Evolutionary conservation across 345 rosid genomes (phyloP).

Genomic region (Salix purpurea): DNA sequence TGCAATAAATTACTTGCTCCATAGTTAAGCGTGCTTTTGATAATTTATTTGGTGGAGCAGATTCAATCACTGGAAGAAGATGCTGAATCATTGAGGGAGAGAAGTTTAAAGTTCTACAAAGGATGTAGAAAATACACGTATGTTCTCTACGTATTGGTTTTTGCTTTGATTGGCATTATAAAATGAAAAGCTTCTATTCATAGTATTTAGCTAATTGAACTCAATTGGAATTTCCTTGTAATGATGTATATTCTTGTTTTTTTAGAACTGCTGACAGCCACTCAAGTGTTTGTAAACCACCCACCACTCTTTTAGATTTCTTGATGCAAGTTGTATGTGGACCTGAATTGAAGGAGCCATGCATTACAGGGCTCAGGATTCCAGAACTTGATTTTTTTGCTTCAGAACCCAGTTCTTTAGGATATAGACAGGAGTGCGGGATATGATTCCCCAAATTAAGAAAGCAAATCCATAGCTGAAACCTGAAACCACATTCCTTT

Average conservation of each 20-base stretch:
- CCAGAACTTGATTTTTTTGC: background rate
- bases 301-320: background rate
- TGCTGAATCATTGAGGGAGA: constrained; percentile 75
- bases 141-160: constrained; percentile 11
- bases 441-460: background rate
- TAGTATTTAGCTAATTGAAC: background rate
- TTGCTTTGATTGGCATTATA: background rate
- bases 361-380: background rate
- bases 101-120: constrained; percentile 91
- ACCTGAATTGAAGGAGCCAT: background rate
- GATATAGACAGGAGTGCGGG: background rate
- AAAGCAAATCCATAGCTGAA: background rate
- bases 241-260: background rate
- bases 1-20: background rate
- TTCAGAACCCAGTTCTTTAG: background rate
- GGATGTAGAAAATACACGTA: constrained; percentile 99
- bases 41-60: constrained; percentile 43
- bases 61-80: constrained; percentile 87
- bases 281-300: background rate
- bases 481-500: background rate
- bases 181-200: background rate
- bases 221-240: background rate
- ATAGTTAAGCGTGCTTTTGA: background rate
- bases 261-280: background rate
- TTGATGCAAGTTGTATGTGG: background rate